These are phyloP conservation scores for Suillus tomentosus DNA, from an alignment of 768 basidiomycete species.

Conservation along the genomic window DNA sequence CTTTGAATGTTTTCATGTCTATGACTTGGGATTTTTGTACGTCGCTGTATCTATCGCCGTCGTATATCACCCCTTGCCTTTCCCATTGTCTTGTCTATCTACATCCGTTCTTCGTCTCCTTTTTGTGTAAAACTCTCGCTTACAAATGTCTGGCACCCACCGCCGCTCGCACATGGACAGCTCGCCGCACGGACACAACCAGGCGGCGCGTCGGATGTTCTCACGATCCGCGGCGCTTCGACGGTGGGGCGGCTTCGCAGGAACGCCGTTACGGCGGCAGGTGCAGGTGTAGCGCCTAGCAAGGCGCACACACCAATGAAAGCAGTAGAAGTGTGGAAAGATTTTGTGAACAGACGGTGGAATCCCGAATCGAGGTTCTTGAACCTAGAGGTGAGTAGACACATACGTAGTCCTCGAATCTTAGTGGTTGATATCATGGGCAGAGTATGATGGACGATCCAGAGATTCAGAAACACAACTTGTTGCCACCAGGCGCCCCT, in stretches of 20 bases:
- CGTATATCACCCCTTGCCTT: conserved; percentile 7
- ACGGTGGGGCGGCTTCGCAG: conserved; percentile 60
- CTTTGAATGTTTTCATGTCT: conserved; percentile 19
- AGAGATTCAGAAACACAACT: conserved; percentile 67
- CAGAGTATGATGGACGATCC: conserved; percentile 82
- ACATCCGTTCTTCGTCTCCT: conserved; percentile 25
- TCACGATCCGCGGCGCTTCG: conserved; percentile 69
- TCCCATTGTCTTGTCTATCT: conserved; percentile 2
- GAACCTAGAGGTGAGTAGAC: conserved; percentile 74
- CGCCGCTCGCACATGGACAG: conserved; percentile 35
- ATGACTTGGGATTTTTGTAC: conserved; percentile 9
- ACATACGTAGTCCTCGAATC: not conserved
- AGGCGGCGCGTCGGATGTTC: conserved; percentile 46
- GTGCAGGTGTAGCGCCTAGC: conserved; percentile 12
- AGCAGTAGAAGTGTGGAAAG: conserved; percentile 69
- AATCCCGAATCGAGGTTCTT: conserved; percentile 69
- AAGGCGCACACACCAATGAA: conserved; percentile 33
- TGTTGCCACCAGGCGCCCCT: conserved; percentile 68
- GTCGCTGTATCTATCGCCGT: conserved; percentile 9
- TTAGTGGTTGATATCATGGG: conserved; percentile 14
- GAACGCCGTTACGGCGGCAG: conserved; percentile 48
- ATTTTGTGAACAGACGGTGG: conserved; percentile 74
- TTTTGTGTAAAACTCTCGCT: conserved; percentile 28
- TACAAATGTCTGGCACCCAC: conserved; percentile 27
- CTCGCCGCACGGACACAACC: conserved; percentile 42